Conservation (phyloP, 2,329 filamentous ascomycete species). For the Pezicula neosporulosa region DNA sequence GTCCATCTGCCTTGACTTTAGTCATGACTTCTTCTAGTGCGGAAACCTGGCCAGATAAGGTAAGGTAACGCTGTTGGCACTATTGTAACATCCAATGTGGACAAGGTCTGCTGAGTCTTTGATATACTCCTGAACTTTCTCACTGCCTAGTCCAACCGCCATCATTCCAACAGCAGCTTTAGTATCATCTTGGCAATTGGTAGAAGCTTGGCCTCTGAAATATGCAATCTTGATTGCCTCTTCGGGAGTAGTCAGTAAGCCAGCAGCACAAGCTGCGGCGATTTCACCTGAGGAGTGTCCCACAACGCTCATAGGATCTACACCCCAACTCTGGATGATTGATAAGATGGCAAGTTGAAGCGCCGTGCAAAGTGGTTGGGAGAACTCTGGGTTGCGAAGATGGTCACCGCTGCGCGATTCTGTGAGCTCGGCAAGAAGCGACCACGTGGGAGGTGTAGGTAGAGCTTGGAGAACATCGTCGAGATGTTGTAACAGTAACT, state of each 20-base stretch:
- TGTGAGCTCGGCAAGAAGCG: constrained; percentile 3
- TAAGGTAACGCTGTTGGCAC: constrained; percentile 32
- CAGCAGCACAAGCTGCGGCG: constrained; percentile 30
- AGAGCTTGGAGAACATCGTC: constrained; percentile 8
- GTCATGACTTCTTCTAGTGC: constrained; percentile 8
- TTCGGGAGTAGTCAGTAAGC: constrained; percentile 12
- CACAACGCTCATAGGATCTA: constrained; percentile 15
- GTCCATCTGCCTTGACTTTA: constrained; percentile 23
- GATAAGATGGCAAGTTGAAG: constrained; percentile 19
- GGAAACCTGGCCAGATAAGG: constrained; percentile 27
- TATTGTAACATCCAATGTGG: constrained; percentile 32
- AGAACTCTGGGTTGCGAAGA: constrained; percentile 4
- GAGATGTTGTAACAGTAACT: constrained; percentile 1
- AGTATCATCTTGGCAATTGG: background rate
- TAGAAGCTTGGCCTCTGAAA: constrained; percentile 5
- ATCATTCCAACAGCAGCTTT: constrained; percentile 40
- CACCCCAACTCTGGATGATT: constrained; percentile 8
- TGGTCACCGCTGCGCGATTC: background rate
- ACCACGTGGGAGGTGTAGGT: constrained; percentile 4
- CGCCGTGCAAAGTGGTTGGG: constrained; percentile 11
- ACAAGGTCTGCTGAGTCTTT: background rate
- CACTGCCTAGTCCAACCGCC: constrained; percentile 33
- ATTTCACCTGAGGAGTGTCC: constrained; percentile 26
- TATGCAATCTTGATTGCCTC: constrained; percentile 6
- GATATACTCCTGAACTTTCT: constrained; percentile 22